Base-by-base conservation (phyloP, 108 stramenopile species). In the Epipyxis sp. region DNA sequence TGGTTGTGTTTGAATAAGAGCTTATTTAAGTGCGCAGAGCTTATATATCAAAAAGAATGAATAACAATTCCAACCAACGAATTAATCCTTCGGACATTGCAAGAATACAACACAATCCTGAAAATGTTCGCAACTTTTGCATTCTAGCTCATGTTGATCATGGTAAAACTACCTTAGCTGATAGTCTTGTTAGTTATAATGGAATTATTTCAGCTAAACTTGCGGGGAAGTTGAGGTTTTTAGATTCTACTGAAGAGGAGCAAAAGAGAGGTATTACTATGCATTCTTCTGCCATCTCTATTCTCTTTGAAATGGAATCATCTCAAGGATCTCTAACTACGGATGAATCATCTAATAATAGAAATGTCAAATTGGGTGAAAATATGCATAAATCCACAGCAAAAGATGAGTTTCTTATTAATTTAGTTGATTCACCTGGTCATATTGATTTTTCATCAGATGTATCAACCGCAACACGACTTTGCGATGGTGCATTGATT, bases 201-300 rank as follows among this genome's bases (percentile, higher is more conserved):
- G 88, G 88, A 0, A 89, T 89, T 44, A 89, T 89, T 78, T 84
- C 83, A 0, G 40, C 78, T 34, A 87, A 83, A 44, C 86, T 89
- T 25, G 88, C 88, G 1, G 88, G 88, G 13, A 87, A 84, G 40
- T 45, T 89, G 81, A 69, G 86, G 43, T 86, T 81, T 67, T 82
- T 86, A n/a, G 86, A 86, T 82, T 83, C 82, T 78, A 86, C 84
- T 79, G 97, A 95, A 82, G 95, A 95, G 83, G 89, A 88, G 79
- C 89, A 89, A 77, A 89, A 93, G n/a, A 87, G 98, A 37, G 98
- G 98, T 10, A 99, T 99, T 67, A 99, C 98, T 39, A 98, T 99
- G 95, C 87, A 94, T 69, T 82, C 90, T 25, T 90, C 90, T 20
- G 93, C 94, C 57, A 95, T 97, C 82, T 90, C 91, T 34, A 79